These are phyloP conservation scores for Colletotrichum tropicale DNA, from an alignment of 2,329 filamentous ascomycete genomes.

Conservation along the genomic window DNA sequence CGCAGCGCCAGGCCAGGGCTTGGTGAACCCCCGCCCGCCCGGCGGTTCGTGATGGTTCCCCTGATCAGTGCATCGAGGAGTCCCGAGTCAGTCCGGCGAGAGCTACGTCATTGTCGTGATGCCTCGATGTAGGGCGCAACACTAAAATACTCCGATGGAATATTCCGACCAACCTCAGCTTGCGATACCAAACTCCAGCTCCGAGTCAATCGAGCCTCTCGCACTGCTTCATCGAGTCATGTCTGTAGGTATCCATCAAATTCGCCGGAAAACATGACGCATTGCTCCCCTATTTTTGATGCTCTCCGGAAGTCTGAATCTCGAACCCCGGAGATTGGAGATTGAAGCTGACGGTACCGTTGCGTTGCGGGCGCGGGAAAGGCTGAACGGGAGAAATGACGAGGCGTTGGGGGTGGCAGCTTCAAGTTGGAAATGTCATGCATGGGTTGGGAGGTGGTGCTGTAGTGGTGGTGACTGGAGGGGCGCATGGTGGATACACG, in stretches of 20 bases:
- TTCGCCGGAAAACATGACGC: background rate
- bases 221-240: slow-evolving; percentile 1
- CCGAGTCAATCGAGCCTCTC: background rate
- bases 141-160: background rate
- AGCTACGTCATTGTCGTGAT: slow-evolving; percentile 8
- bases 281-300: background rate
- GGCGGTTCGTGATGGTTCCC: slow-evolving; percentile 18
- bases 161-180: background rate
- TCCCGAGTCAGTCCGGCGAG: slow-evolving; percentile 1
- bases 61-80: background rate
- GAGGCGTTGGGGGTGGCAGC: background rate
- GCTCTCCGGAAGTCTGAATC: background rate
- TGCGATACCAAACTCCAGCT: background rate
- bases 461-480: background rate
- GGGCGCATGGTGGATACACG: background rate
- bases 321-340: too few species aligned
- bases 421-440: background rate
- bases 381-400: background rate
- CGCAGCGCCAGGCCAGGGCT: slow-evolving; percentile 8
- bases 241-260: background rate
- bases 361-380: background rate
- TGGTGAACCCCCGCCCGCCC: slow-evolving; percentile 4
- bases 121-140: background rate
- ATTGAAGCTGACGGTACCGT: background rate
- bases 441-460: background rate